Conservation (phyloP, 108 stramenopile genomes). For the Skeletonema marinoi region DNA sequence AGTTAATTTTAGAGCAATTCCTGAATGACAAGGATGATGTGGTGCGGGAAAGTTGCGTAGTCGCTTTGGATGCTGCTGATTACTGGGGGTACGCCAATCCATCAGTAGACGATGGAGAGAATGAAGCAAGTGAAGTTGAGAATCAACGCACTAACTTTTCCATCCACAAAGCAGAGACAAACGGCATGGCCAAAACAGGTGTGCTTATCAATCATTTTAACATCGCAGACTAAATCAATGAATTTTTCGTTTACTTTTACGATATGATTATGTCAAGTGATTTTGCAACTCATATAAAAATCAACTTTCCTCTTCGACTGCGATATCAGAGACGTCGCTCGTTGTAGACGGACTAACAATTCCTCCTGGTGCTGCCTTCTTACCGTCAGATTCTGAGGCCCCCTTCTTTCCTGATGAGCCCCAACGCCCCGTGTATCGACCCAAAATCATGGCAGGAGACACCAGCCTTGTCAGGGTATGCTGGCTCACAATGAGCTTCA, state of each 20-base stretch:
- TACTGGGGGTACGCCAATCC: slow-evolving; percentile 81
- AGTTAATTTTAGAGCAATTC: slow-evolving; percentile 73
- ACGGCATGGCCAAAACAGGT: slow-evolving; percentile 30
- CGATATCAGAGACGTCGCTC: background rate
- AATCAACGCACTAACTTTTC: slow-evolving; percentile 23
- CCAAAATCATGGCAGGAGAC: slow-evolving; percentile 48
- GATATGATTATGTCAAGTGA: slow-evolving; percentile 27
- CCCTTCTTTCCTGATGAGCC: background rate
- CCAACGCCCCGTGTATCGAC: slow-evolving; percentile 13
- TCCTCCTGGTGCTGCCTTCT: background rate
- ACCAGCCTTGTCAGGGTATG: slow-evolving; percentile 44
- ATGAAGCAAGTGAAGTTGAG: background rate
- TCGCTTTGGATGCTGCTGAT: slow-evolving; percentile 96
- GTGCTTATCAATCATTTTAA: slow-evolving; percentile 49
- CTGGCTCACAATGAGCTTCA: slow-evolving; percentile 42
- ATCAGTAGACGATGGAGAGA: background rate
- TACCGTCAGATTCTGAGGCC: background rate
- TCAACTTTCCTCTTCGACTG: slow-evolving; percentile 15
- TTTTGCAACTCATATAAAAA: slow-evolving; percentile 2
- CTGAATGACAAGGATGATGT: slow-evolving; percentile 74
- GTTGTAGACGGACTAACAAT: background rate
- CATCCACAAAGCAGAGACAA: slow-evolving; percentile 36
- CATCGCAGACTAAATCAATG: slow-evolving; percentile 18
- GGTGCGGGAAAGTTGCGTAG: slow-evolving; percentile 90
- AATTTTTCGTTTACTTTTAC: slow-evolving; percentile 17